phyloP scores from a whole-genome alignment of 2,329 filamentous ascomycete genomes.

The Coniochaeta sp. region DNA sequence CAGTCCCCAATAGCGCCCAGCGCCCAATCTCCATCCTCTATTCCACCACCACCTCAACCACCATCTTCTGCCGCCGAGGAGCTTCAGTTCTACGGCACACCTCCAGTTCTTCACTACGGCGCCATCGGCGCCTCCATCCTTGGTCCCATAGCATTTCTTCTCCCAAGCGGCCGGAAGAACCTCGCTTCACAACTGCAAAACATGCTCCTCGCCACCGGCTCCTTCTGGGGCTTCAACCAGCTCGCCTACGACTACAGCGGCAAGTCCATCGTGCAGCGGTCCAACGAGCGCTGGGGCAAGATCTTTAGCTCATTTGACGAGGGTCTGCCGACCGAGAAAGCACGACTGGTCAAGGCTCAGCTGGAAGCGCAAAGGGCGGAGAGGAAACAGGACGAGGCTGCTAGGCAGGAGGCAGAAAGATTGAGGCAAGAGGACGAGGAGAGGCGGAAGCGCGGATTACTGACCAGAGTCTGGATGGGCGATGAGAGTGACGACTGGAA shows the following conservation, averaged over 20 bases:
- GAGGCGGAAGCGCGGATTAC: constrained; percentile 14
- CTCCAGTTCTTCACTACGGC: constrained; percentile 34
- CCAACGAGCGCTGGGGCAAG: constrained; percentile 31
- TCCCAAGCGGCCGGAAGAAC: constrained; percentile 9
- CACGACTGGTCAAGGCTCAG: constrained; percentile 36
- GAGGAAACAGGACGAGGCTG: constrained; percentile 24
- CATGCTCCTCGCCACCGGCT: constrained; percentile 38
- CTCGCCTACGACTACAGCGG: constrained; percentile 50
- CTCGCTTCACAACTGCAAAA: constrained; percentile 27
- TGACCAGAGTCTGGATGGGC: constrained; percentile 51
- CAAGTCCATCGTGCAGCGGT: constrained; percentile 40
- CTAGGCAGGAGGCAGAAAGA: constrained; percentile 7
- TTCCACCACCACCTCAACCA: constrained; percentile 8
- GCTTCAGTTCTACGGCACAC: constrained; percentile 9
- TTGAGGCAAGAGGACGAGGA: constrained; percentile 15
- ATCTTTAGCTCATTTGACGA: constrained; percentile 28
- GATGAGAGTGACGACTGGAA: constrained; percentile 47
- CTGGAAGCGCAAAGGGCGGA: constrained; percentile 37
- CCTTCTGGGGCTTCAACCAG: constrained; percentile 46
- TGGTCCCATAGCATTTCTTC: constrained; percentile 31
- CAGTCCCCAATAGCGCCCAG: neutral
- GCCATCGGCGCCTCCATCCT: constrained; percentile 40
- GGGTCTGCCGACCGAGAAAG: constrained; percentile 45
- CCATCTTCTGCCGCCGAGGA: neutral
- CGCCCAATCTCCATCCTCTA: neutral